phyloP scores from a whole-genome alignment of 2,329 filamentous ascomycete species.

The Sporothrix pseudoabietina region DNA sequence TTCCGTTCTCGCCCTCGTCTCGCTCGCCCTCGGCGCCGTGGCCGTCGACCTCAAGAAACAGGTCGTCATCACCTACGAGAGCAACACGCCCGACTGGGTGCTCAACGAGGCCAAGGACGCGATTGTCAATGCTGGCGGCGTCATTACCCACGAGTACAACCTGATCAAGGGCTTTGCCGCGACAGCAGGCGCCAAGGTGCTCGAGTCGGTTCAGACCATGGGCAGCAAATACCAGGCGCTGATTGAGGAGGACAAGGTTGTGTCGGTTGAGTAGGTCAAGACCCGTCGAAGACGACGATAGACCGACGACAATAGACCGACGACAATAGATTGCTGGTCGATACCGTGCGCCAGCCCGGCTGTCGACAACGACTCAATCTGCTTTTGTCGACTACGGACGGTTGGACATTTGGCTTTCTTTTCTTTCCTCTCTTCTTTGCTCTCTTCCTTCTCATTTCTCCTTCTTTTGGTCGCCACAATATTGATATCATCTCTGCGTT shows the following conservation, averaged over 20 bases:
- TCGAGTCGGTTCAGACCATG: slow-evolving; percentile 67
- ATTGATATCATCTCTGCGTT: slow-evolving; percentile 11
- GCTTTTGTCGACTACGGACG: neutral
- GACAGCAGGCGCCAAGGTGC: slow-evolving; percentile 67
- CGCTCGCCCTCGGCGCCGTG: slow-evolving; percentile 60
- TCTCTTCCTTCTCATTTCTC: neutral
- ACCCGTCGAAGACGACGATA: neutral
- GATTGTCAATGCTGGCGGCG: slow-evolving; percentile 69
- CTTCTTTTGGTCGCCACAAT: neutral
- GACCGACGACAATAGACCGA: neutral
- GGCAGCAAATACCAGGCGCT: slow-evolving; percentile 61
- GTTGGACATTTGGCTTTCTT: neutral
- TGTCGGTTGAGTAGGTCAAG: slow-evolving; percentile 48
- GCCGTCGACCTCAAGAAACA: slow-evolving; percentile 69
- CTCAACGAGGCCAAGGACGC: slow-evolving; percentile 71
- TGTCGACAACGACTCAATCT: no score
- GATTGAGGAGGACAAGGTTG: slow-evolving; percentile 76
- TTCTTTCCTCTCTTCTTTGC: neutral
- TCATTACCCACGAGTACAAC: slow-evolving; percentile 76
- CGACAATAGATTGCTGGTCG: neutral
- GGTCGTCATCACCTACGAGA: slow-evolving; percentile 77
- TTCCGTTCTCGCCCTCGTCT: slow-evolving; percentile 54
- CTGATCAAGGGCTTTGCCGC: slow-evolving; percentile 75
- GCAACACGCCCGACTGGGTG: slow-evolving; percentile 66
- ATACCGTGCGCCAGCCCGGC: neutral